These are phyloP conservation scores for Microascus cirrosus DNA, from an alignment of 2,329 filamentous ascomycete species.

Conservation along the genomic window DNA sequence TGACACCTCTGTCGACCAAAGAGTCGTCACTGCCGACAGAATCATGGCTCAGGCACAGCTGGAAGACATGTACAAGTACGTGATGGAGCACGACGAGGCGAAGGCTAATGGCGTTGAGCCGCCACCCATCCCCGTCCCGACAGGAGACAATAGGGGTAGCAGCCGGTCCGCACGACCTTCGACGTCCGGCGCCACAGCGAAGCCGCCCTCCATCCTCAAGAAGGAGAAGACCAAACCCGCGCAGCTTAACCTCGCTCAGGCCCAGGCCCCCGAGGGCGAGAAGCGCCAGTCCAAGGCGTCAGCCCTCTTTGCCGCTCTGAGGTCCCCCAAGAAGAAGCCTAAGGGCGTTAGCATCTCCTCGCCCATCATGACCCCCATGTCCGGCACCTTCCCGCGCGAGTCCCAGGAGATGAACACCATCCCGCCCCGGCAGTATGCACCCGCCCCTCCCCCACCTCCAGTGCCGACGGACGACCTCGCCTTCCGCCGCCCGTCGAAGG, in stretches of 20 bases:
- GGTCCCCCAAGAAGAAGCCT: slow-evolving; percentile 43
- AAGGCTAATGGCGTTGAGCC: slow-evolving; percentile 40
- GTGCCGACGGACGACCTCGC: slow-evolving; percentile 32
- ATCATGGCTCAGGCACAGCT: slow-evolving; percentile 70
- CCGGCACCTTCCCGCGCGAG: slow-evolving; percentile 45
- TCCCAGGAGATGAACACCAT: slow-evolving; percentile 47
- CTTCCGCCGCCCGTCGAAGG: slow-evolving; percentile 12
- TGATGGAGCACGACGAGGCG: slow-evolving; percentile 77
- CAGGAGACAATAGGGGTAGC: not conserved
- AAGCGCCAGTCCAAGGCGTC: slow-evolving; percentile 45
- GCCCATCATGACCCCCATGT: slow-evolving; percentile 54
- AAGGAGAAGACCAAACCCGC: slow-evolving; percentile 37
- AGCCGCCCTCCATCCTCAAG: slow-evolving; percentile 17
- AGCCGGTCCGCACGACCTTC: not conserved
- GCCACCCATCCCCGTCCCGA: slow-evolving; percentile 6
- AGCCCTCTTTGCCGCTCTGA: slow-evolving; percentile 49
- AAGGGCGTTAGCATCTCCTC: slow-evolving; percentile 50
- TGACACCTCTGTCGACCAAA: slow-evolving; percentile 64
- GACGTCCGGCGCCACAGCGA: not conserved
- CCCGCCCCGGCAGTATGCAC: slow-evolving; percentile 46
- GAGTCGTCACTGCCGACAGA: slow-evolving; percentile 63
- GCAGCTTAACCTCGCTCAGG: slow-evolving; percentile 31
- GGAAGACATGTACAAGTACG: slow-evolving; percentile 82
- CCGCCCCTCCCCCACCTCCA: slow-evolving; percentile 40
- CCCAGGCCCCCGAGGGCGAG: slow-evolving; percentile 24